Evolutionary conservation across 2,329 filamentous ascomycete genomes (phyloP), one percentile per base, ranked within the genome.

Genomic region (Chrysoporthe puriensis): DNA sequence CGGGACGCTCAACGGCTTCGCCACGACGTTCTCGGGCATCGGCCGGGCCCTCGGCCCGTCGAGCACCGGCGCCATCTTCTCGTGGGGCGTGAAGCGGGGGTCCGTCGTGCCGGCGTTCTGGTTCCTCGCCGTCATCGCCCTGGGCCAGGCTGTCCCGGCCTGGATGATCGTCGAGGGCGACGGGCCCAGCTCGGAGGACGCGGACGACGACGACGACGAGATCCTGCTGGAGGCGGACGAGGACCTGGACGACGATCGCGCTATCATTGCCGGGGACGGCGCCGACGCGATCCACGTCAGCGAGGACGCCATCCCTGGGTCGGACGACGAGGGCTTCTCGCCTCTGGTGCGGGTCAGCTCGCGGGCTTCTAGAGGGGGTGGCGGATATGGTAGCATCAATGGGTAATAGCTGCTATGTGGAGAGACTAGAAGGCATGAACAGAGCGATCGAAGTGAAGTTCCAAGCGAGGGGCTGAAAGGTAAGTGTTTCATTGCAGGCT

Each of bases 1-100:
- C 5, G 94, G 94, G 1, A 97, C 94, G 0, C 81, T 98, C 66
- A 98, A 98, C 74, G 96, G 95, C 2, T 89, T 97, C 70, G 94
- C 93, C 0, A 97, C 94, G 0, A 91, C 90, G 66, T 88, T 94
- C 44, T 91, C 90, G 71, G 94, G 92, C 0, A 78, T 97, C 5
- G 95, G 94, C 1, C 84, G 94, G 61, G 94, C 93, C 0, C 74
- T 86, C 0, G 96, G 96, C 0, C 95, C 96, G 0, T 91, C 92
- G 0, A 77, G 91, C 44, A 86, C 89, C 0, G 95, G 95, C 0
- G 80, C 84, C 1, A 83, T 89, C 0, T 97, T 97, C 75, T 91
- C 88, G 0, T 88, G 87, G 80, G 95, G 95, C 0, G 88, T 93
- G 0, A 87, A 91, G 73, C 81, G 84, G 42, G 92, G 92, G 0